phyloP scores from a whole-genome alignment of 2,329 filamentous ascomycete species.

The Alternaria ethzedia region DNA sequence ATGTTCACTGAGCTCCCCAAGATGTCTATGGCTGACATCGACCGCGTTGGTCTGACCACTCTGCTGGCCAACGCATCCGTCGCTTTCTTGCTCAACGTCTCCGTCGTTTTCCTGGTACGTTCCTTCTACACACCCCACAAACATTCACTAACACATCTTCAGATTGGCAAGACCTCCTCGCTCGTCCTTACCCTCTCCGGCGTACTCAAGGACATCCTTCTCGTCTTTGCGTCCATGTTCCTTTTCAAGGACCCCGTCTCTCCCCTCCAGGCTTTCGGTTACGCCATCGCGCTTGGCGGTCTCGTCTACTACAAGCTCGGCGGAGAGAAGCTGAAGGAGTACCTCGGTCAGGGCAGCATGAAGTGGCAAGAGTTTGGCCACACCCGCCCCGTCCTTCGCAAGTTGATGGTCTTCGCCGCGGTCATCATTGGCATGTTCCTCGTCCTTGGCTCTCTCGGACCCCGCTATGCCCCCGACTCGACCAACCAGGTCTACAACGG shows the following conservation, averaged over 20 bases:
- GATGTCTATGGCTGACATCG: constrained; percentile 72
- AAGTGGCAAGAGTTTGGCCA: constrained; percentile 87
- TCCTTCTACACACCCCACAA: constrained; percentile 41
- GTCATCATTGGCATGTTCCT: constrained; percentile 71
- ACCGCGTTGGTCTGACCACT: constrained; percentile 73
- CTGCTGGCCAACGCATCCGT: constrained; percentile 78
- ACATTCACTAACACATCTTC: constrained; percentile 20
- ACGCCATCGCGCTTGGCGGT: constrained; percentile 77
- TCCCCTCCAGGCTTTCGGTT: constrained; percentile 80
- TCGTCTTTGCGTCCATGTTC: constrained; percentile 78
- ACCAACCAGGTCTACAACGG: constrained; percentile 43
- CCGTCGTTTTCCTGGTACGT: constrained; percentile 80
- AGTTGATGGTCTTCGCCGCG: constrained; percentile 72
- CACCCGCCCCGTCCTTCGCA: constrained; percentile 76
- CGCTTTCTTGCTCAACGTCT: constrained; percentile 83
- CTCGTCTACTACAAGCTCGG: constrained; percentile 89
- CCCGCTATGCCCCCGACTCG: constrained; percentile 47
- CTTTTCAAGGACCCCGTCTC: constrained; percentile 81
- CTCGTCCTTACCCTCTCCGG: constrained; percentile 86
- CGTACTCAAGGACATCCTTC: constrained; percentile 86
- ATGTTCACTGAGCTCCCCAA: constrained; percentile 75
- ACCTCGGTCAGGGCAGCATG: constrained; percentile 73
- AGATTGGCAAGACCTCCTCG: constrained; percentile 89
- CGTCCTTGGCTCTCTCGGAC: constrained; percentile 63
- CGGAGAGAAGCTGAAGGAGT: constrained; percentile 81